Evolutionary conservation across 768 basidiomycete species (phyloP).

Genomic region (Auricularia sp.): DNA sequence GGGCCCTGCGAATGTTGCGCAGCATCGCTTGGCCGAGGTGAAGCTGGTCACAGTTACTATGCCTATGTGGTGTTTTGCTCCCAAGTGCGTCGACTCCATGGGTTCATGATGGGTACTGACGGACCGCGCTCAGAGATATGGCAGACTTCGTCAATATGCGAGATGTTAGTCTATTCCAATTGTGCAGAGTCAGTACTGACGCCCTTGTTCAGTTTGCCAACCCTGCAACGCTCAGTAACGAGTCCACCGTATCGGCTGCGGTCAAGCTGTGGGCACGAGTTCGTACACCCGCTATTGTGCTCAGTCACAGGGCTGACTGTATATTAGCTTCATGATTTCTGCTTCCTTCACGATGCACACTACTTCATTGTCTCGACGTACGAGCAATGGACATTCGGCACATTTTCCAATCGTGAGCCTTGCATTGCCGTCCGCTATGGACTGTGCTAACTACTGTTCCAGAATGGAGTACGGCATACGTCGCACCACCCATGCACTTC

Average conservation of each 20-base stretch:
- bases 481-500: background rate
- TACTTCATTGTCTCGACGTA: background rate
- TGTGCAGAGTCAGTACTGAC: too few species aligned
- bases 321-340: background rate
- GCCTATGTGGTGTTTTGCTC: background rate
- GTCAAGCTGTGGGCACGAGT: background rate
- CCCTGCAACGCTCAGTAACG: too few species aligned
- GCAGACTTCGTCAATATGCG: too few species aligned
- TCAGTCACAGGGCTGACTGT: background rate
- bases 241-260: background rate
- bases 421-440: background rate
- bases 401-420: background rate
- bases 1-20: background rate
- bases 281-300: background rate
- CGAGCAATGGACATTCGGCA: background rate
- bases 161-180: too few species aligned
- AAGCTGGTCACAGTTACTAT: background rate
- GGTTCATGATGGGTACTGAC: background rate
- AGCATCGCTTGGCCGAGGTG: background rate
- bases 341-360: background rate
- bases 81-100: background rate
- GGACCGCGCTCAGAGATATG: too few species aligned
- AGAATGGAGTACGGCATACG: background rate
- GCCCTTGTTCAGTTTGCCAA: too few species aligned
- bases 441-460: background rate